These are phyloP conservation scores for Oxytropis ochrocephala DNA, from an alignment of 306 rosid species.

Conservation along the genomic window DNA sequence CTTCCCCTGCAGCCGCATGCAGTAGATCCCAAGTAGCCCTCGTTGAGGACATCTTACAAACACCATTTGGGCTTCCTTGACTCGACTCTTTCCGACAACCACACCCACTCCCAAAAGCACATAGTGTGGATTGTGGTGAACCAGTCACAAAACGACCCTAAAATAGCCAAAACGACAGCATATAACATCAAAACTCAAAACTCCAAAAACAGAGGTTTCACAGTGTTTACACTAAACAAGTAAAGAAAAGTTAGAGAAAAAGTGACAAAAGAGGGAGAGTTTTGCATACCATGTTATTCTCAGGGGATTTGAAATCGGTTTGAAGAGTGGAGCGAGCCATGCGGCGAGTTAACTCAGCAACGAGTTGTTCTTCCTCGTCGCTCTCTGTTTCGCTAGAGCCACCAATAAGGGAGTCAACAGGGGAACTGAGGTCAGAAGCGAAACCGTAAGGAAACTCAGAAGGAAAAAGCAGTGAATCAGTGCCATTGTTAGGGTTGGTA, in stretches of 20 bases:
- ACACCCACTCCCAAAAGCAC: conserved; percentile 36
- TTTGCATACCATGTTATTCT: conserved; percentile 28
- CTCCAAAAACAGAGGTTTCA: not conserved
- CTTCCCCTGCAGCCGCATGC: conserved; percentile 81
- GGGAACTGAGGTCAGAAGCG: conserved; percentile 40
- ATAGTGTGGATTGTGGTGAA: conserved; percentile 79
- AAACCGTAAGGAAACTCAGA: conserved; percentile 27
- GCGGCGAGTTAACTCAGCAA: conserved; percentile 51
- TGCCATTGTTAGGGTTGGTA: not conserved
- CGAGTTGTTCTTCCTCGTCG: conserved; percentile 59
- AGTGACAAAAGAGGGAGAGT: not conserved
- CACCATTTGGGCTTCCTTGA: conserved; percentile 55
- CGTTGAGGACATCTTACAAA: conserved; percentile 28
- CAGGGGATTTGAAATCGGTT: not conserved
- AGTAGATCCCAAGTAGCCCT: conserved; percentile 71
- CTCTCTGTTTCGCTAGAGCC: conserved; percentile 76
- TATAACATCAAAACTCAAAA: not conserved
- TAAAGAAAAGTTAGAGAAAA: not conserved
- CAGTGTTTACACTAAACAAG: too few relatives aligned
- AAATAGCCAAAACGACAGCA: not conserved
- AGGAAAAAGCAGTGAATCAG: conserved; percentile 22
- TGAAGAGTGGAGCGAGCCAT: conserved; percentile 44
- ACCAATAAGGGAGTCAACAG: conserved; percentile 43
- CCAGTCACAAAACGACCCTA: conserved; percentile 37
- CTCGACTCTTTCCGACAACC: conserved; percentile 46